These are phyloP conservation scores for Scytalidium sp. DNA, from an alignment of 2,329 filamentous ascomycete species.

Conservation along the genomic window DNA sequence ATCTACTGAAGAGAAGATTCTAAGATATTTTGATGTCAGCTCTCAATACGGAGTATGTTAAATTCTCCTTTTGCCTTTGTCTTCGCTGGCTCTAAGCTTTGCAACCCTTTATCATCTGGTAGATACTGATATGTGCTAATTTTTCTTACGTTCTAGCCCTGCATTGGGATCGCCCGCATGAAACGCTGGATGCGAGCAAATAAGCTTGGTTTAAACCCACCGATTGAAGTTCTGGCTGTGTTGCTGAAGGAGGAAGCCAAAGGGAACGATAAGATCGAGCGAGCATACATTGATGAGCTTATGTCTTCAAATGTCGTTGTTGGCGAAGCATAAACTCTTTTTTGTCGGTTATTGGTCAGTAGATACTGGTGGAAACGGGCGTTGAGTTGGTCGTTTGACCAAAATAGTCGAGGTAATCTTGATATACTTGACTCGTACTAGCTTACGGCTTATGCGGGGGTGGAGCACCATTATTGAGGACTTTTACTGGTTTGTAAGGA, in stretches of 20 bases:
- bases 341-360: not conserved
- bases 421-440: too few species aligned
- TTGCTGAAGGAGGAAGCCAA: constrained; percentile 68
- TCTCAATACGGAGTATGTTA: constrained; percentile 85
- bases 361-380: not conserved
- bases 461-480: too few species aligned
- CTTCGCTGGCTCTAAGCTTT: constrained; percentile 2
- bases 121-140: constrained; percentile 3
- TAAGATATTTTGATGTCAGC: constrained; percentile 90
- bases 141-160: constrained; percentile 59
- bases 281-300: constrained; percentile 71
- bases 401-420: too few species aligned
- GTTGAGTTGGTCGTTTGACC: too few species aligned
- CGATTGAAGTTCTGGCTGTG: constrained; percentile 86
- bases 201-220: constrained; percentile 77
- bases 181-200: constrained; percentile 89
- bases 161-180: constrained; percentile 76
- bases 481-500: too few species aligned
- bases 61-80: constrained; percentile 1
- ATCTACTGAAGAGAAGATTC: constrained; percentile 74
- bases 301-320: constrained; percentile 45
- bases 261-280: constrained; percentile 52
- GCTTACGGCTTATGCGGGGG: too few species aligned
- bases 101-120: constrained; percentile 10
- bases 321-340: constrained; percentile 12